Percentiles rank a stretch among this genome's conserved stretches.
Conservation (phyloP, 257 asterid species). For the Agastache rugosa region DNA sequence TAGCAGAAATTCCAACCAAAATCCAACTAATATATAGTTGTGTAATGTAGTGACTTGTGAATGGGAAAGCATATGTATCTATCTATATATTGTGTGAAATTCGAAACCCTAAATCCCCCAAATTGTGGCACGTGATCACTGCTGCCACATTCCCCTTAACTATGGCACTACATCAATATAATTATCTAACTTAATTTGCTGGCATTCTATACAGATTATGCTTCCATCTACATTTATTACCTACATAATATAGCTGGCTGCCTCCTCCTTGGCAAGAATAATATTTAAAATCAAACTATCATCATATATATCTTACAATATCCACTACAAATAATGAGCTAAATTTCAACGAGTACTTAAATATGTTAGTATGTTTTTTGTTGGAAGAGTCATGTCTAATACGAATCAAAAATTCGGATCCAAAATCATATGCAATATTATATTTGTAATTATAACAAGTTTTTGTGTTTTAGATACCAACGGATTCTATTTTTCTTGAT, state of each 20-base stretch:
- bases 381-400: no score
- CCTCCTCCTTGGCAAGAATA: neutral
- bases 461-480: no score
- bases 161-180: constrained; percentile 19
- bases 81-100: neutral
- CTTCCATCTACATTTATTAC: neutral
- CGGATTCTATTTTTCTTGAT: no score
- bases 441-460: no score
- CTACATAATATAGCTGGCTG: neutral
- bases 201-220: constrained; percentile 14
- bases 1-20: constrained; percentile 38
- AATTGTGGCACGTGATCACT: constrained; percentile 39
- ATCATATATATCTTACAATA: neutral
- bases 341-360: no score
- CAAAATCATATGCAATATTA: no score
- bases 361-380: no score
- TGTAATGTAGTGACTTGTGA: constrained; percentile 26
- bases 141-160: constrained; percentile 21
- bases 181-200: constrained; percentile 26
- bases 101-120: constrained; percentile 35
- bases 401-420: no score
- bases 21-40: constrained; percentile 34
- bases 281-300: neutral
- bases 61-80: constrained; percentile 13
- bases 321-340: no score